Conservation (phyloP, 345 rosid genomes). For the Physaria fendleri region DNA sequence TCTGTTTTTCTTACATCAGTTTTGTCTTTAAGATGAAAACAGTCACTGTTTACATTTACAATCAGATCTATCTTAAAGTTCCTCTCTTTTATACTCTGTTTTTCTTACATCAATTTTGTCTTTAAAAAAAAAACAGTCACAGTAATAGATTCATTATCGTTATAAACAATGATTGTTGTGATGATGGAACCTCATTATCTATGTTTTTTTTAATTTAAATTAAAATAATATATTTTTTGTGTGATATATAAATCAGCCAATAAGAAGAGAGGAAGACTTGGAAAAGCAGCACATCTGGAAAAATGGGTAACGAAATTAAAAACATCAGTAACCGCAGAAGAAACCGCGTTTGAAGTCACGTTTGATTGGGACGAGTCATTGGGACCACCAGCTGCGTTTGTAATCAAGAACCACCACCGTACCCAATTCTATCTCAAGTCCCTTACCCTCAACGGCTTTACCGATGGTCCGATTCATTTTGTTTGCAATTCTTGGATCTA, state of each 20-base stretch:
- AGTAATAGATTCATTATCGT: neutral
- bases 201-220: neutral
- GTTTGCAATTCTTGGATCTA: constrained; percentile 95
- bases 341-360: constrained; percentile 37
- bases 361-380: constrained; percentile 70
- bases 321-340: constrained; percentile 46
- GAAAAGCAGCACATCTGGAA: constrained; percentile 60
- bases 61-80: neutral
- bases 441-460: constrained; percentile 44
- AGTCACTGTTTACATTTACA: neutral
- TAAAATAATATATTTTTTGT: neutral
- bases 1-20: neutral
- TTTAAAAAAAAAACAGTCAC: neutral
- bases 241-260: constrained; percentile 26
- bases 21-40: neutral
- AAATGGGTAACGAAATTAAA: constrained; percentile 48
- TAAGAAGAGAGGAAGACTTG: constrained; percentile 42
- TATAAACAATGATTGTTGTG: neutral
- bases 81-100: neutral
- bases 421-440: constrained; percentile 61
- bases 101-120: neutral
- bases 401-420: constrained; percentile 57
- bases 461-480: constrained; percentile 50
- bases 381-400: constrained; percentile 68
- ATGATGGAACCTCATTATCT: neutral